A percentile compares a stretch with the other conserved stretches of the same genome.
Evolutionary conservation across 2,329 filamentous ascomycete species (phyloP).

Genomic region (Elsinoe australis): DNA sequence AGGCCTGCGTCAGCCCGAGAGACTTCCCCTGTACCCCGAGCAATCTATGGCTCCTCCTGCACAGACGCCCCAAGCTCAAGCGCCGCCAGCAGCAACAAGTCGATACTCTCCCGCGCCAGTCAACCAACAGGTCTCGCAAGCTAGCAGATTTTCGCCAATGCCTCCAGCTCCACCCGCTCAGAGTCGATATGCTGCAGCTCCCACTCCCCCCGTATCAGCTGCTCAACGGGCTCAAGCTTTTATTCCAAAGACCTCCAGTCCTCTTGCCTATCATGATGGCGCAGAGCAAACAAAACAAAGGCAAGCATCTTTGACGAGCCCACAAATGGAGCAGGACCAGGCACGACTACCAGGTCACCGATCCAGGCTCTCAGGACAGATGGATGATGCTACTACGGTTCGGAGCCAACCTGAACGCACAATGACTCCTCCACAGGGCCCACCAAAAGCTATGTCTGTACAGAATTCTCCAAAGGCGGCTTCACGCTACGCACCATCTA

Average conservation of each 20-base stretch:
- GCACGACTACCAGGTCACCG: background rate
- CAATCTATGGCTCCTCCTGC: slow-evolving; percentile 30
- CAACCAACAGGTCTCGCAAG: slow-evolving; percentile 18
- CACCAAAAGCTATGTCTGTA: slow-evolving; percentile 8
- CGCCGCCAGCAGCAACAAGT: slow-evolving; percentile 25
- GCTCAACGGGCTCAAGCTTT: slow-evolving; percentile 42
- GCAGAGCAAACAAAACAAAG: slow-evolving; percentile 25
- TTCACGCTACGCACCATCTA: slow-evolving; percentile 7
- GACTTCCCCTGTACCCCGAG: slow-evolving; percentile 33
- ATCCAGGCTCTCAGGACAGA: background rate
- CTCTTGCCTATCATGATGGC: slow-evolving; percentile 47
- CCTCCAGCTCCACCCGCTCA: slow-evolving; percentile 30
- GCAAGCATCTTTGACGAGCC: background rate
- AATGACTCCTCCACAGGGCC: slow-evolving; percentile 12
- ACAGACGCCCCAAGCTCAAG: slow-evolving; percentile 27
- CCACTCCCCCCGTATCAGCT: slow-evolving; percentile 31
- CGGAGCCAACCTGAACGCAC: background rate
- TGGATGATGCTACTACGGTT: background rate
- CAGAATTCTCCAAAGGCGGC: slow-evolving; percentile 9
- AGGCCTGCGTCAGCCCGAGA: slow-evolving; percentile 36
- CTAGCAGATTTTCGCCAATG: slow-evolving; percentile 30
- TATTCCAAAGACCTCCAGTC: slow-evolving; percentile 58
- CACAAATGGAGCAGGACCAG: slow-evolving; percentile 8
- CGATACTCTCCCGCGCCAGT: slow-evolving; percentile 27
- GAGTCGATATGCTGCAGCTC: slow-evolving; percentile 34